Conservation (phyloP, 164 flowering plant species). For the Vitis labrusca region DNA sequence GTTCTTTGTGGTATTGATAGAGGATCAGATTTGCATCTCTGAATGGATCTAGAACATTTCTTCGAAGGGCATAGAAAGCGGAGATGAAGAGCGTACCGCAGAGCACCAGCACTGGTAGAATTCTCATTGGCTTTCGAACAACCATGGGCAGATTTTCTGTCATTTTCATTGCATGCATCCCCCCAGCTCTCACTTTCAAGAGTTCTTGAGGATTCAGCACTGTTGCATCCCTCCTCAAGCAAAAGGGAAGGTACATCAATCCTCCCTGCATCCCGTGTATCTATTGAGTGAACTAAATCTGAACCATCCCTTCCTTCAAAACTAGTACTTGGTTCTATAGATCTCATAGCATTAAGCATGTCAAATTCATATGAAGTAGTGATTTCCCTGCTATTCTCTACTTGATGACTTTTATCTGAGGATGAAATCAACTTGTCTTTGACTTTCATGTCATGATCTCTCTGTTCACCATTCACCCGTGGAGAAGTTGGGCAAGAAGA, state of each 20-base stretch:
- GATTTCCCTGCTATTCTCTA: slow-evolving; percentile 13
- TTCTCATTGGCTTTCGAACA: slow-evolving; percentile 27
- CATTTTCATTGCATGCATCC: slow-evolving; percentile 23
- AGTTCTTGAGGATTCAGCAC: slow-evolving; percentile 13
- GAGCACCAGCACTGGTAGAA: slow-evolving; percentile 24
- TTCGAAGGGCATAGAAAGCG: slow-evolving; percentile 42
- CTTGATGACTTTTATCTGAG: slow-evolving; percentile 15
- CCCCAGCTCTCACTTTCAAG: slow-evolving; percentile 11
- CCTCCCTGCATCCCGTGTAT: slow-evolving; percentile 12
- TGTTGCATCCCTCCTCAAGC: slow-evolving; percentile 11
- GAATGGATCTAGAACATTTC: slow-evolving; percentile 21
- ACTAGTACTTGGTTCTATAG: slow-evolving; percentile 14
- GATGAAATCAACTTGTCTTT: slow-evolving; percentile 10
- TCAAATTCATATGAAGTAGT: slow-evolving; percentile 10
- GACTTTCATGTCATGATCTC: slow-evolving; percentile 8
- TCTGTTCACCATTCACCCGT: slow-evolving; percentile 15
- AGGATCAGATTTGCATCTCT: slow-evolving; percentile 20
- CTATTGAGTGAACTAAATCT: slow-evolving; percentile 19
- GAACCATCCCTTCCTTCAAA: slow-evolving; percentile 23
- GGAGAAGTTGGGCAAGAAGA: slow-evolving; percentile 24
- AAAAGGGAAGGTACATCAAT: slow-evolving; percentile 5
- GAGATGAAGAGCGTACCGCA: slow-evolving; percentile 47
- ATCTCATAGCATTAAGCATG: slow-evolving; percentile 12
- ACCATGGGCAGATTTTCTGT: slow-evolving; percentile 10
- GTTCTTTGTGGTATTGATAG: slow-evolving; percentile 11